A percentile compares a stretch with the other conserved stretches of the same genome.
Conservation (phyloP, 2,329 filamentous ascomycete species). For the Aphanocladium album region DNA sequence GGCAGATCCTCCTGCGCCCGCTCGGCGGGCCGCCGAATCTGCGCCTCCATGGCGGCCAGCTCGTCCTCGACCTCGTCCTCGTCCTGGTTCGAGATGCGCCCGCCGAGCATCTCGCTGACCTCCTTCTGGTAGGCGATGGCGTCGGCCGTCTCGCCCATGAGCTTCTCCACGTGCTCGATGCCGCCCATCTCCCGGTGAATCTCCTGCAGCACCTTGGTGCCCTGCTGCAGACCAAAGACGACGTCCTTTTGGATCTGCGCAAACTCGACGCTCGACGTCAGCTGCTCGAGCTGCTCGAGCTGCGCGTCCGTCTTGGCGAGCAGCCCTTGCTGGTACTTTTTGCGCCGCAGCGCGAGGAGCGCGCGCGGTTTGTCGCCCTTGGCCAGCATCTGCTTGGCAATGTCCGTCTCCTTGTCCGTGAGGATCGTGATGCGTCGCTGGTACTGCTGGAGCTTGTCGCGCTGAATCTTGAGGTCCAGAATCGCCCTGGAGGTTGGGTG, state of each 20-base stretch:
- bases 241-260: slow-evolving; percentile 96
- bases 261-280: slow-evolving; percentile 89
- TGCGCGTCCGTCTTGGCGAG: slow-evolving; percentile 86
- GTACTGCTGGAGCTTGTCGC: slow-evolving; percentile 95
- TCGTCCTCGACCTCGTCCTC: slow-evolving; percentile 98
- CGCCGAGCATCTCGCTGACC: slow-evolving; percentile 84
- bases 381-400: slow-evolving; percentile 77
- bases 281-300: slow-evolving; percentile 85
- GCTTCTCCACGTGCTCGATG: slow-evolving; percentile 86
- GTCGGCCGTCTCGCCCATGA: slow-evolving; percentile 89
- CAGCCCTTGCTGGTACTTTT: slow-evolving; percentile 94
- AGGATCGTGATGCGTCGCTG: slow-evolving; percentile 83
- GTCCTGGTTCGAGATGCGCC: slow-evolving; percentile 86
- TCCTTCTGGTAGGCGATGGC: slow-evolving; percentile 92
- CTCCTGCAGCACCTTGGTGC: slow-evolving; percentile 80
- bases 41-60: slow-evolving; percentile 68
- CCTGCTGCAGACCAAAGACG: slow-evolving; percentile 85
- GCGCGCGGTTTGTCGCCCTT: slow-evolving; percentile 76
- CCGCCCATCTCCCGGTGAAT: slow-evolving; percentile 97
- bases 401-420: slow-evolving; percentile 79
- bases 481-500: slow-evolving; percentile 69
- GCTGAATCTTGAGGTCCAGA: slow-evolving; percentile 94
- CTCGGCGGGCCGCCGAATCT: slow-evolving; percentile 18
- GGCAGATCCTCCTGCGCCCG: slow-evolving; percentile 19
- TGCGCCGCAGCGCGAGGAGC: slow-evolving; percentile 81